Evolutionary conservation across 2,329 filamentous ascomycete genomes (phyloP).

Genomic region (Aspergillus udagawae): DNA sequence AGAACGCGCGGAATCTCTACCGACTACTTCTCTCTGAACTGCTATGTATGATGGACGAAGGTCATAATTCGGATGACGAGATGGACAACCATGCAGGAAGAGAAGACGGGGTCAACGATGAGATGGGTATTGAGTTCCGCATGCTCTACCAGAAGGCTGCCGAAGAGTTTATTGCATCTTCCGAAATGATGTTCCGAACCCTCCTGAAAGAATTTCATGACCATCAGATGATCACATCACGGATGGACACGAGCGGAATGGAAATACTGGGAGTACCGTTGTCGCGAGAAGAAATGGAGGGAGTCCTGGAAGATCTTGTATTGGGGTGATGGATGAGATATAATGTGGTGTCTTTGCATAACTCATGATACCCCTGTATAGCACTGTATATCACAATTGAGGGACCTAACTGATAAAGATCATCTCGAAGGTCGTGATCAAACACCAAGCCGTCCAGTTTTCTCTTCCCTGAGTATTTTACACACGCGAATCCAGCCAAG

Average conservation of each 20-base stretch:
- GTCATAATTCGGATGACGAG: conserved; percentile 49
- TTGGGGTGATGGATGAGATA: conserved; percentile 24
- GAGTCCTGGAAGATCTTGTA: conserved; percentile 72
- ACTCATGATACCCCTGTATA: conserved; percentile 33
- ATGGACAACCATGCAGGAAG: conserved; percentile 32
- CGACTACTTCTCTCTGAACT: conserved; percentile 80
- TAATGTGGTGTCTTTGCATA: conserved; percentile 12
- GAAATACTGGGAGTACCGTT: conserved; percentile 85
- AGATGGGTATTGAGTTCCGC: conserved; percentile 77
- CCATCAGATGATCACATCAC: conserved; percentile 92
- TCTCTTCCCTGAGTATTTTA: neutral
- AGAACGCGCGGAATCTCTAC: conserved; percentile 87
- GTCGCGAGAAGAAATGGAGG: conserved; percentile 81
- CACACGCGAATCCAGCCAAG: neutral
- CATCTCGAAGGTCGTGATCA: neutral
- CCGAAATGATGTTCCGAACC: conserved; percentile 91
- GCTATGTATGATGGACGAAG: conserved; percentile 62
- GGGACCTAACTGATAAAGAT: neutral
- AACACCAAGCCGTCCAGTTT: neutral
- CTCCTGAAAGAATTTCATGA: conserved; percentile 97
- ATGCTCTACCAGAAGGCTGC: conserved; percentile 92
- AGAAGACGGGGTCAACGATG: conserved; percentile 26
- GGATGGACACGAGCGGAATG: conserved; percentile 78
- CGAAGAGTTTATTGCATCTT: conserved; percentile 95
- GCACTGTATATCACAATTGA: conserved; percentile 5